Base-by-base conservation (phyloP, 495 filamentous ascomycete species). In the Aspergillus leporis region DNA sequence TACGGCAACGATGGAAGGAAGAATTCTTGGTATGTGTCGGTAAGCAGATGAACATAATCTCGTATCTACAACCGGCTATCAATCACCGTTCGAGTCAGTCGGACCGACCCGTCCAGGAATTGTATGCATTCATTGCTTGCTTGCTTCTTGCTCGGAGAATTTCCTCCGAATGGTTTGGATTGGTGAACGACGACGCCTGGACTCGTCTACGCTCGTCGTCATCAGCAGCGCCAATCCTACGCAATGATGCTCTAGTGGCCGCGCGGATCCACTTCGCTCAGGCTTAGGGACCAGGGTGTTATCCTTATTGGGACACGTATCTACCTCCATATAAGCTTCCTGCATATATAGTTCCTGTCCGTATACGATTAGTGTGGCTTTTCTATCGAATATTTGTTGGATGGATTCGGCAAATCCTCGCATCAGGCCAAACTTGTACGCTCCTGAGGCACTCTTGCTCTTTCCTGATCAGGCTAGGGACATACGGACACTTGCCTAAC, bases 381-480 rank as follows among this genome's bases (percentile, higher is more conserved):
- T 8, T 45, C 45, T 32, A 19, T 12, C 36, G 10, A 18, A 9
- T 46, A 25, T 16, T 32, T 55, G 28, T 36, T 32, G 16, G 40
- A 47, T 45, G 30, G 50, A 53, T 46, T 52, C 22, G 43, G 43
- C 19, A 47, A 47, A 34, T 18, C 40, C 53, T 45, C 41, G 23
- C 28, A 7, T 52, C 56, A 55, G 40, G 45, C 55, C 58, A 19
- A 21, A 47, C 18, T 22, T n/a, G 5, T 6, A 1, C 18, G 6
- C 7, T 7, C 64, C 61, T 66, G 53, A 66, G 60, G 58, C 60
- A 60, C 18, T 49, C 8, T 25, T 52, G 49, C 43, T 53, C 25
- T 38, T 59, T 53, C 64, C 64, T 51, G 23, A 56, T 61, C 51
- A 10, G 38, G 61, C 21, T 66, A 61, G 61, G 13, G 5, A 7